phyloP scores from a whole-genome alignment of 768 basidiomycete genomes.

The Pulveroboletus sp. region DNA sequence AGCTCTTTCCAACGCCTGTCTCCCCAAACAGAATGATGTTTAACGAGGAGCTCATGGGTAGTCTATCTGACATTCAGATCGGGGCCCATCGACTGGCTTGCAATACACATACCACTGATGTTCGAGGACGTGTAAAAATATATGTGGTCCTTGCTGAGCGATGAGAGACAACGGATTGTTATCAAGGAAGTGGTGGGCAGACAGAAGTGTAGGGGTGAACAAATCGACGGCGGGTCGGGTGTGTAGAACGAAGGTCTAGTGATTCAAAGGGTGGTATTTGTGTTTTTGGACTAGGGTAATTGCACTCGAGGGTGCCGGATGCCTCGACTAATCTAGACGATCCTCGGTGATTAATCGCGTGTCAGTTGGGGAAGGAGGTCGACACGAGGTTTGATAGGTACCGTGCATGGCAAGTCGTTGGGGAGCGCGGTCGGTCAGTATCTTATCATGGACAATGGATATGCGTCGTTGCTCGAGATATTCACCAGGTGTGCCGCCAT shows the following conservation, averaged over 20 bases:
- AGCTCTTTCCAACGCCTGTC: constrained; percentile 36
- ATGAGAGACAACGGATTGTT: neutral
- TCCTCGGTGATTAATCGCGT: constrained; percentile 22
- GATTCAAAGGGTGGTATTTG: constrained; percentile 12
- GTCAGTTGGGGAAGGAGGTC: neutral
- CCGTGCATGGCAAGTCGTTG: neutral
- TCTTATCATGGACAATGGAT: constrained; percentile 2
- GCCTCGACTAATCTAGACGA: constrained; percentile 13
- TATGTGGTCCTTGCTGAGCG: neutral
- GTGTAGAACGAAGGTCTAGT: neutral
- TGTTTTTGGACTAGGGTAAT: constrained; percentile 4
- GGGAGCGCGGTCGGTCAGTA: constrained; percentile 11
- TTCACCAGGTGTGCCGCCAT: neutral
- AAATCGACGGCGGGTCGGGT: constrained; percentile 1
- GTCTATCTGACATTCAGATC: constrained; percentile 18
- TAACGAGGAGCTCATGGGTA: constrained; percentile 17
- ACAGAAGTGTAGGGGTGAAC: neutral
- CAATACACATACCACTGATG: constrained; percentile 6
- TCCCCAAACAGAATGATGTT: constrained; percentile 45
- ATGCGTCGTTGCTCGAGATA: neutral
- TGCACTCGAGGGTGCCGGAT: neutral
- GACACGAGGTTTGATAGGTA: constrained; percentile 13
- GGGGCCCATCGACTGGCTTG: constrained; percentile 2
- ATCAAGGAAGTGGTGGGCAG: neutral
- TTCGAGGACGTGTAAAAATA: neutral